Evolutionary conservation across 306 rosid species (phyloP).

Genomic region (Vigna trinervia): DNA sequence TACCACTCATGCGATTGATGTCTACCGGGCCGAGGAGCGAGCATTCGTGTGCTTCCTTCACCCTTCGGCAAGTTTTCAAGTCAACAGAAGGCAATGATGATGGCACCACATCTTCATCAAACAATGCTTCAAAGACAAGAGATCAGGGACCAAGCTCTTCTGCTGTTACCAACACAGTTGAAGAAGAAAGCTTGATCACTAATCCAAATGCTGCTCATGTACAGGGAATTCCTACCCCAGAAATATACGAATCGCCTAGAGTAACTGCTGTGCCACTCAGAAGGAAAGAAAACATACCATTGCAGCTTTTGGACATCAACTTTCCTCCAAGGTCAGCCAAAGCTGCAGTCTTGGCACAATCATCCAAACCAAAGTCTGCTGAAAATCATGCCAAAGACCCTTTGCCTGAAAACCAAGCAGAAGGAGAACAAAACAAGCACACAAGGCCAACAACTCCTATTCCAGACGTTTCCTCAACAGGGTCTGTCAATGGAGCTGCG

Average conservation of each 20-base stretch:
- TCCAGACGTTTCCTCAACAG: conserved; percentile 73
- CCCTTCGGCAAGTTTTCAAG: conserved; percentile 83
- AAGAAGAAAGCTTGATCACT: conserved; percentile 62
- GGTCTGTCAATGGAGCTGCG: conserved; percentile 78
- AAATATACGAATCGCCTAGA: conserved; percentile 92
- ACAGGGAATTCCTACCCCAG: conserved; percentile 98
- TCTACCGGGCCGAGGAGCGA: conserved; percentile 86
- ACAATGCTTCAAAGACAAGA: conserved; percentile 57
- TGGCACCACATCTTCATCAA: conserved; percentile 81
- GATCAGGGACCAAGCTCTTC: conserved; percentile 67
- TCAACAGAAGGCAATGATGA: conserved; percentile 69
- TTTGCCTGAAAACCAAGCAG: conserved; percentile 52
- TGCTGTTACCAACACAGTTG: conserved; percentile 57
- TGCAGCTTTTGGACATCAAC: conserved; percentile 91
- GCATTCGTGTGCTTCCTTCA: conserved; percentile 89
- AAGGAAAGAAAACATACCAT: conserved; percentile 58
- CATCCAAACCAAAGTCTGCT: conserved; percentile 54
- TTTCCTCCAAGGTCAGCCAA: conserved; percentile 77
- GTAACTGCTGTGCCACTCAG: conserved; percentile 71
- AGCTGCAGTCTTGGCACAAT: conserved; percentile 49
- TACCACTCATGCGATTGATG: conserved; percentile 90
- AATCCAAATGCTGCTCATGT: conserved; percentile 61
- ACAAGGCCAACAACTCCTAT: conserved; percentile 43
- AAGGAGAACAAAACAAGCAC: conserved; percentile 51
- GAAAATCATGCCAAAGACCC: conserved; percentile 52